Conservation (phyloP, 768 basidiomycete genomes). For the Infundibulicybe gibba region DNA sequence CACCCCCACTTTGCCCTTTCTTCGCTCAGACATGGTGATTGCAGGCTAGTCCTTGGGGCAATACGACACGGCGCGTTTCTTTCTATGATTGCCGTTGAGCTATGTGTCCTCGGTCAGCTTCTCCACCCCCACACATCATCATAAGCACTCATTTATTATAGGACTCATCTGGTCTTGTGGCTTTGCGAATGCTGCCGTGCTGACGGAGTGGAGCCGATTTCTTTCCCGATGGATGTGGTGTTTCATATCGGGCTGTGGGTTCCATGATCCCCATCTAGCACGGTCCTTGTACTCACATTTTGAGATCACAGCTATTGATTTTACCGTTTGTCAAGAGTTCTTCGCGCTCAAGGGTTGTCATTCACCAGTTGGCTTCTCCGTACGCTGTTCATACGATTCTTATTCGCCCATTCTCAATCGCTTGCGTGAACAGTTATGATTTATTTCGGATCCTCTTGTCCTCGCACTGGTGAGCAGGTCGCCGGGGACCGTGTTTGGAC, state of each 20-base stretch:
- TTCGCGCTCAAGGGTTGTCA: background rate
- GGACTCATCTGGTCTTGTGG: background rate
- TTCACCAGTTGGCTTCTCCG: background rate
- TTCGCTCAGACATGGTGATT: background rate
- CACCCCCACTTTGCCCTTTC: too few species aligned
- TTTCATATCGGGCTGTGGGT: background rate
- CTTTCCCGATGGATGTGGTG: background rate
- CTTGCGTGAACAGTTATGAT: background rate
- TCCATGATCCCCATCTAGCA: background rate
- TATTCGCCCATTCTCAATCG: background rate
- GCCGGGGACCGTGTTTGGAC: background rate
- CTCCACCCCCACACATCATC: background rate
- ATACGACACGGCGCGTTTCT: background rate
- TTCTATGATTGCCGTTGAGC: background rate
- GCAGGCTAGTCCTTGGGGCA: background rate
- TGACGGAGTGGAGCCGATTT: background rate
- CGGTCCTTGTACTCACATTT: background rate
- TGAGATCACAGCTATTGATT: background rate
- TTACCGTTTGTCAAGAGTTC: background rate
- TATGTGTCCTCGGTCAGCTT: background rate
- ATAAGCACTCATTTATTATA: background rate
- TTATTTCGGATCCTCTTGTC: background rate
- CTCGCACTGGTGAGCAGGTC: background rate
- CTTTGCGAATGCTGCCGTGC: background rate
- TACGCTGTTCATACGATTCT: background rate